phyloP scores from a whole-genome alignment of 2,329 filamentous ascomycete species.

The Hypoxylon sp. region DNA sequence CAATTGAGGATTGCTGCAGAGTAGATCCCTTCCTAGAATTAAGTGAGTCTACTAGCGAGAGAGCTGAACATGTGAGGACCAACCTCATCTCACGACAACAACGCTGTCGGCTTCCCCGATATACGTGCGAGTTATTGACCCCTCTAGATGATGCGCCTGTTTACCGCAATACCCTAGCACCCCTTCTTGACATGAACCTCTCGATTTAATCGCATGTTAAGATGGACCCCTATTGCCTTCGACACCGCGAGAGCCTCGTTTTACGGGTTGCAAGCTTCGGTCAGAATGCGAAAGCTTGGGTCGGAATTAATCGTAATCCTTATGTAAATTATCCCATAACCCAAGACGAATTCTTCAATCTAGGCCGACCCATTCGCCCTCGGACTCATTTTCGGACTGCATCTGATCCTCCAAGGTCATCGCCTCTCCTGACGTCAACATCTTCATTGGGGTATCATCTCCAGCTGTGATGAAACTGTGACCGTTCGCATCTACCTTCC shows the following conservation, averaged over 20 bases:
- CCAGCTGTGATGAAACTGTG: slow-evolving; percentile 35
- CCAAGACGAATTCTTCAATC: slow-evolving; percentile 43
- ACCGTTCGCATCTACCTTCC: slow-evolving; percentile 26
- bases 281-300: background rate
- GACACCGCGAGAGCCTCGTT: background rate
- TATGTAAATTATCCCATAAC: background rate
- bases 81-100: slow-evolving; percentile 20
- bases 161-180: background rate
- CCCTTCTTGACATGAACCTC: background rate
- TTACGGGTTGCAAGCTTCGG: background rate
- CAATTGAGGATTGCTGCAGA: slow-evolving; percentile 18
- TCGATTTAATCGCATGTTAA: background rate
- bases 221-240: slow-evolving; percentile 2
- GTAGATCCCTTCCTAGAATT: slow-evolving; percentile 17
- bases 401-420: slow-evolving; percentile 41
- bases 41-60: slow-evolving; percentile 23
- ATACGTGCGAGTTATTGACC: slow-evolving; percentile 2
- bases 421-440: slow-evolving; percentile 43
- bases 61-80: slow-evolving; percentile 6
- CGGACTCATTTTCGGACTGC: slow-evolving; percentile 46
- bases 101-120: slow-evolving; percentile 4
- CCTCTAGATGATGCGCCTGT: slow-evolving; percentile 5
- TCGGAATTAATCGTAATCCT: background rate
- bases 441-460: slow-evolving; percentile 46
- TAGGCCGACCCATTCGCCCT: slow-evolving; percentile 54